phyloP scores from a whole-genome alignment of 495 filamentous ascomycete genomes.

The Cryomyces minteri region DNA sequence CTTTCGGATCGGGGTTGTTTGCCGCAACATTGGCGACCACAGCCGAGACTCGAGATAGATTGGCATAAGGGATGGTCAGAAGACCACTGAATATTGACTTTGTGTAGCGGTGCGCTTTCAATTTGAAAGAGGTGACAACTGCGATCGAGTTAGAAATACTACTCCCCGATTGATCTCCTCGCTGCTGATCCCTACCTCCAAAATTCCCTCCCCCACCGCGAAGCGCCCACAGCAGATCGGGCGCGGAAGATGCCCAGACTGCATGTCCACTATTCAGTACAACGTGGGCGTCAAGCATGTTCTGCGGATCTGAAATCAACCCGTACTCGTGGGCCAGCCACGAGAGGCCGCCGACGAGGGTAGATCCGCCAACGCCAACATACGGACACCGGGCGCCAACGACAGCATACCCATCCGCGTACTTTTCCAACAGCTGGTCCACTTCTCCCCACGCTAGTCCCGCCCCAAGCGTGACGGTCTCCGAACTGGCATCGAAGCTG shows the following conservation, averaged over 20 bases:
- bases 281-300: slow-evolving; percentile 17
- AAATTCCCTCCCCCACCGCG: slow-evolving; percentile 16
- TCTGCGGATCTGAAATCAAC: slow-evolving; percentile 15
- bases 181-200: slow-evolving; percentile 1
- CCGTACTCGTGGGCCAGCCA: slow-evolving; percentile 17
- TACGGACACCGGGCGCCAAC: slow-evolving; percentile 12
- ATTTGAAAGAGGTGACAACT: slow-evolving; percentile 12
- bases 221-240: slow-evolving; percentile 17
- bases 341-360: slow-evolving; percentile 13
- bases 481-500: slow-evolving; percentile 8
- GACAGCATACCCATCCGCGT: slow-evolving; percentile 13
- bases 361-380: slow-evolving; percentile 14
- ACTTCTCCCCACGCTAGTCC: slow-evolving; percentile 13
- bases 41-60: slow-evolving; percentile 7
- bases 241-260: slow-evolving; percentile 16
- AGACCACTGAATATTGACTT: slow-evolving; percentile 9
- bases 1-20: slow-evolving; percentile 8
- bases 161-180: neutral
- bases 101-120: slow-evolving; percentile 11
- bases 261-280: slow-evolving; percentile 11
- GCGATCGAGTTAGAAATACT: neutral
- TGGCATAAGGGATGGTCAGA: slow-evolving; percentile 6
- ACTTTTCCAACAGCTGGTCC: slow-evolving; percentile 10
- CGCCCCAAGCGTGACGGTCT: slow-evolving; percentile 11
- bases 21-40: slow-evolving; percentile 7